Conservation (phyloP, 202 grass and related monocot species). For the Elaeis oleifera region DNA sequence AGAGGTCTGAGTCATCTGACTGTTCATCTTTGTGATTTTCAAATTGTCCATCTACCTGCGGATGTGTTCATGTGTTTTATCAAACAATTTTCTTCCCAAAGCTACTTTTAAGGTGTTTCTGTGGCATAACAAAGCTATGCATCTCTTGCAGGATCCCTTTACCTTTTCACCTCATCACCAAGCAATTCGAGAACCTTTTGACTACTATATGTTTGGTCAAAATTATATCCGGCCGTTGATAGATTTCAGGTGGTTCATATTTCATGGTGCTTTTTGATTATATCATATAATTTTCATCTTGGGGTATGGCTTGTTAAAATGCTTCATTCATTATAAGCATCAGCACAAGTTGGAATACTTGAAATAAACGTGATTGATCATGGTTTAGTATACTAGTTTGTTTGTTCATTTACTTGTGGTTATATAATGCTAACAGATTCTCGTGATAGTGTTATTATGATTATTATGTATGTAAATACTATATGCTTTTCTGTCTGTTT, state of each 20-base stretch:
- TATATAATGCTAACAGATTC: no score
- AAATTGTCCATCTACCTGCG: neutral
- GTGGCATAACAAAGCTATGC: constrained; percentile 14
- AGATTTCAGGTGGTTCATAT: constrained; percentile 72
- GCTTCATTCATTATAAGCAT: no score
- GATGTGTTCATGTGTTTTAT: no score
- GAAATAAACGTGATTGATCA: neutral
- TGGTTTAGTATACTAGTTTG: neutral
- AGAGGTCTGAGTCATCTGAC: constrained; percentile 34
- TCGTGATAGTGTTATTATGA: no score
- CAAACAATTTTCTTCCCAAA: neutral
- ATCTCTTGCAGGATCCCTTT: constrained; percentile 73
- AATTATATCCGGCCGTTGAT: constrained; percentile 80
- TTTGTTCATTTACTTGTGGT: no score
- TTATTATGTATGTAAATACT: no score
- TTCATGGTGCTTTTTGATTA: constrained; percentile 17
- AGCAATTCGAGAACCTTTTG: constrained; percentile 84
- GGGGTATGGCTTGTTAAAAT: no score
- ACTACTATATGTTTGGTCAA: constrained; percentile 97
- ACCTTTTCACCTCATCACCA: constrained; percentile 84
- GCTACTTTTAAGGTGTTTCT: neutral
- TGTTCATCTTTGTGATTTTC: constrained; percentile 1
- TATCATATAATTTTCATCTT: neutral
- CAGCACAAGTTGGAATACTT: neutral
- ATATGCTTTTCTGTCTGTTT: no score